A percentile compares a stretch with the other conserved stretches of the same genome.
phyloP scores from a whole-genome alignment of 306 rosid species.

The Malus sieversii region DNA sequence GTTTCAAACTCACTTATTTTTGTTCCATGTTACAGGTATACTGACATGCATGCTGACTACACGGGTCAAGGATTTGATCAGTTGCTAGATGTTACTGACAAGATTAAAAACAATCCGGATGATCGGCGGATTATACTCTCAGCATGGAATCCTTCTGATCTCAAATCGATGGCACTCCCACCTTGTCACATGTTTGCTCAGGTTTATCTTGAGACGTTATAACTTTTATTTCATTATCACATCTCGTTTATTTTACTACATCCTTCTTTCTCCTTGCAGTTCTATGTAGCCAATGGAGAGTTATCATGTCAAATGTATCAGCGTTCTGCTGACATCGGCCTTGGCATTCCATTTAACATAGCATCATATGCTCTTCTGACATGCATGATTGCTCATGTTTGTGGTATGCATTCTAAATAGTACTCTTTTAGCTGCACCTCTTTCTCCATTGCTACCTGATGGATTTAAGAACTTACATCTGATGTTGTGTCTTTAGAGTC shows the following conservation, averaged over 20 bases:
- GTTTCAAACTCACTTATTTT: not conserved
- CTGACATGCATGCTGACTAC: slow-evolving; percentile 86
- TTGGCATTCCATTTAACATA: slow-evolving; percentile 91
- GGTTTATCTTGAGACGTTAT: slow-evolving; percentile 32
- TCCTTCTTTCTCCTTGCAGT: slow-evolving; percentile 44
- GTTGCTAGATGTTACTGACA: slow-evolving; percentile 76
- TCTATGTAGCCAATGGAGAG: slow-evolving; percentile 84
- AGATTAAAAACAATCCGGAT: slow-evolving; percentile 74
- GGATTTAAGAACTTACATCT: not conserved
- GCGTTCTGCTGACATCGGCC: slow-evolving; percentile 91
- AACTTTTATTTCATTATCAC: not conserved
- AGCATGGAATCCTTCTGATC: slow-evolving; percentile 94
- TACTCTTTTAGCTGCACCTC: not conserved
- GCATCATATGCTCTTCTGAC: slow-evolving; percentile 96
- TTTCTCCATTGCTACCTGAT: not conserved
- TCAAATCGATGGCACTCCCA: slow-evolving; percentile 91
- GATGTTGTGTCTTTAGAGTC: not conserved
- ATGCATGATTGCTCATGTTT: slow-evolving; percentile 93
- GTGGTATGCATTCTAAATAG: slow-evolving; percentile 58
- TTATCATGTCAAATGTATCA: slow-evolving; percentile 96
- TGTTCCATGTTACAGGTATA: slow-evolving; percentile 56
- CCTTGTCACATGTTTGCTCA: slow-evolving; percentile 97
- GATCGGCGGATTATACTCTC: slow-evolving; percentile 86
- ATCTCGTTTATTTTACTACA: slow-evolving; percentile 1
- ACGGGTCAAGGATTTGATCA: slow-evolving; percentile 92